phyloP scores from a whole-genome alignment of 2,329 filamentous ascomycete species.

The Aspergillus neoniger region DNA sequence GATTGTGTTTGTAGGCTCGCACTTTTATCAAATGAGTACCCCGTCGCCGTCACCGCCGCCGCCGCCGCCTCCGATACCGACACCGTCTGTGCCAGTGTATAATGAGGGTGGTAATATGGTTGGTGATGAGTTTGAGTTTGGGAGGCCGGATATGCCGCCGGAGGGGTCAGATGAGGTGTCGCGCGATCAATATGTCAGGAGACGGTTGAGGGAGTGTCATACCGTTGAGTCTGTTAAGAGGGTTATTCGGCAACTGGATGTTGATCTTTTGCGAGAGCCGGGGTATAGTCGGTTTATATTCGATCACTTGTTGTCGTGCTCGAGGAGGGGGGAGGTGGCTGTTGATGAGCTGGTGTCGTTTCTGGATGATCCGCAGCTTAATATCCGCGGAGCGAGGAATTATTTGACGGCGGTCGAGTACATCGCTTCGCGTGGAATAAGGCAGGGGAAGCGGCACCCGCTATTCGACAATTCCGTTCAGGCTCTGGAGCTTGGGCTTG shows the following conservation, averaged over 20 bases:
- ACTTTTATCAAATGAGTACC: conserved; percentile 21
- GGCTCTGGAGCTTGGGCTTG: conserved; percentile 37
- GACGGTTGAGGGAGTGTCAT: conserved; percentile 24
- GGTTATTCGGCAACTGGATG: conserved; percentile 28
- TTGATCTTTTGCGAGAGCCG: conserved; percentile 40
- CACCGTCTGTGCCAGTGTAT: conserved; percentile 18
- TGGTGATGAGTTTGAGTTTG: conserved; percentile 11
- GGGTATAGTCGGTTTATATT: conserved; percentile 40
- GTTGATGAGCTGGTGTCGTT: conserved; percentile 34
- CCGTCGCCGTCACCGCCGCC: conserved; percentile 17
- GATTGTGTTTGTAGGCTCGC: conserved; percentile 16
- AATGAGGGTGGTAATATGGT: conserved; percentile 17
- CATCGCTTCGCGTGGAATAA: conserved; percentile 23
- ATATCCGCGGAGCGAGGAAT: conserved; percentile 39
- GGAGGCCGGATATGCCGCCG: background rate
- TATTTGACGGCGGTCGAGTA: conserved; percentile 33
- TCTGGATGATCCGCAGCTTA: conserved; percentile 39
- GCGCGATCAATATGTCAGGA: conserved; percentile 18
- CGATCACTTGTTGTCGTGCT: conserved; percentile 30
- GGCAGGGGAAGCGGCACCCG: conserved; percentile 20
- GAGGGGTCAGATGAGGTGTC: conserved; percentile 2
- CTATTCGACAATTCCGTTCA: conserved; percentile 31
- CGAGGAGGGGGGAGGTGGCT: conserved; percentile 10
- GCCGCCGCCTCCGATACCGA: background rate
- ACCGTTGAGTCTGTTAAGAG: conserved; percentile 33